A percentile compares a stretch with the other conserved stretches of the same genome.
phyloP scores from a whole-genome alignment of 2,329 filamentous ascomycete genomes.

The Aspergillus puulaauensis region DNA sequence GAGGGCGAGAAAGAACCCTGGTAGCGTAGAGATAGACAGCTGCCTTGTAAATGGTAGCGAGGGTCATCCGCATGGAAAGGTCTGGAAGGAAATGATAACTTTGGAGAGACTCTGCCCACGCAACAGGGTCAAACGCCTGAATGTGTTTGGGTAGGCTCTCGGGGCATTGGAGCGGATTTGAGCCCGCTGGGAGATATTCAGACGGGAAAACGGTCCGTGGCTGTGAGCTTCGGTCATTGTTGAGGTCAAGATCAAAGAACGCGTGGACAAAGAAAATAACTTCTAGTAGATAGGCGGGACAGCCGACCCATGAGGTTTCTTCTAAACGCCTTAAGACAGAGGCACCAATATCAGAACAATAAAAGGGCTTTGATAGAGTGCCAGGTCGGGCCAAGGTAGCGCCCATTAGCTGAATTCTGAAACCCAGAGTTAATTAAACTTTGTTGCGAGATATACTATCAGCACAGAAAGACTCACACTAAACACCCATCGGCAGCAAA shows the following conservation, averaged over 20 bases:
- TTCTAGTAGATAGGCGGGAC: slow-evolving; percentile 41
- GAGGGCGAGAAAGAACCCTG: slow-evolving; percentile 35
- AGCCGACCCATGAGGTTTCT: slow-evolving; percentile 42
- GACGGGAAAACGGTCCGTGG: slow-evolving; percentile 29
- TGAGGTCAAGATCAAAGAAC: slow-evolving; percentile 34
- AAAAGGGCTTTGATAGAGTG: slow-evolving; percentile 39
- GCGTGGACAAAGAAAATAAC: slow-evolving; percentile 43
- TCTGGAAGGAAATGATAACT: slow-evolving; percentile 46
- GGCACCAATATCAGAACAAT: slow-evolving; percentile 36
- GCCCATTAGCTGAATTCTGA: slow-evolving; percentile 43
- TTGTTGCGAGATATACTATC: background rate
- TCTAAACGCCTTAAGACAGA: slow-evolving; percentile 40
- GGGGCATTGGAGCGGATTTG: slow-evolving; percentile 31
- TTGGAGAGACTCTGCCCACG: slow-evolving; percentile 41
- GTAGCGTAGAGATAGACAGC: slow-evolving; percentile 43
- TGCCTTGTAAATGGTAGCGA: slow-evolving; percentile 43
- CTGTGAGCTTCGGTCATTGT: slow-evolving; percentile 23
- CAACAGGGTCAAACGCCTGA: slow-evolving; percentile 36
- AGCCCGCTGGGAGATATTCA: slow-evolving; percentile 25
- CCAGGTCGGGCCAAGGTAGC: slow-evolving; percentile 42
- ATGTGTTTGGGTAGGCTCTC: slow-evolving; percentile 37
- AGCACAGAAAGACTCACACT: slow-evolving; percentile 25
- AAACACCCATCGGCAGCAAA: slow-evolving; percentile 40
- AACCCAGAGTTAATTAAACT: slow-evolving; percentile 2
- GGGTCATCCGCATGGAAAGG: slow-evolving; percentile 48